These are phyloP conservation scores for Claviceps arundinis DNA, from an alignment of 2,329 filamentous ascomycete species.

Conservation along the genomic window DNA sequence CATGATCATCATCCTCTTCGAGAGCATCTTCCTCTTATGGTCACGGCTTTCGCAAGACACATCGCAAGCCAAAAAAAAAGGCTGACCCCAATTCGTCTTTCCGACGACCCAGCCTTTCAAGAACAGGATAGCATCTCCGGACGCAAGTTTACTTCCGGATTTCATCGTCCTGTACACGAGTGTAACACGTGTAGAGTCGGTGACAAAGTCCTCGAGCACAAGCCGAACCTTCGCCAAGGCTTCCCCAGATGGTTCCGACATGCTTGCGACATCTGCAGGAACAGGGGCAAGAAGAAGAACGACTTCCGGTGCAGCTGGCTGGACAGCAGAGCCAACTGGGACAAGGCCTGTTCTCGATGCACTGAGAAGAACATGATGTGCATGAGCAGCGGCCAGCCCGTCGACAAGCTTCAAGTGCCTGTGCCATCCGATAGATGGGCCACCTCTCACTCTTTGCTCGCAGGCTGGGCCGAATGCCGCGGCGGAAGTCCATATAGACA, in stretches of 20 bases:
- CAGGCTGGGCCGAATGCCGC: slow-evolving; percentile 10
- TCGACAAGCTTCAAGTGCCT: slow-evolving; percentile 4
- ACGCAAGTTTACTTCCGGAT: no score
- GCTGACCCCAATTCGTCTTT: no score
- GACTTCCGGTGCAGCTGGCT: slow-evolving; percentile 12
- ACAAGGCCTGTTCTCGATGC: slow-evolving; percentile 12
- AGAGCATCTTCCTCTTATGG: no score
- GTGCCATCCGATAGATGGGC: slow-evolving; percentile 9
- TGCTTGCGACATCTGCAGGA: slow-evolving; percentile 12
- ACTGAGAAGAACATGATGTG: slow-evolving; percentile 8
- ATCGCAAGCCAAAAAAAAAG: no score
- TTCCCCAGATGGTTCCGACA: slow-evolving; percentile 12
- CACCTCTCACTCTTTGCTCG: slow-evolving; percentile 3
- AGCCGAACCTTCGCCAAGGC: slow-evolving; percentile 10
- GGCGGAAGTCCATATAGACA: slow-evolving; percentile 7
- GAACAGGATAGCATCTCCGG: background rate
- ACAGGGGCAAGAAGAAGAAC: slow-evolving; percentile 3
- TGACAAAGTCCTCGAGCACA: background rate
- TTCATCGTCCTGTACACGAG: background rate
- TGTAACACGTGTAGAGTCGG: background rate
- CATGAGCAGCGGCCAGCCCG: slow-evolving; percentile 8
- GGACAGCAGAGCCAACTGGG: slow-evolving; percentile 9
- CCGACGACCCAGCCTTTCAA: background rate
- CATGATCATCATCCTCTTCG: no score
- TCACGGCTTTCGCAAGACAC: no score